These are phyloP conservation scores for Herpetomonas samuelpessoai DNA, from an alignment of 208 protist species.

Conservation along the genomic window DNA sequence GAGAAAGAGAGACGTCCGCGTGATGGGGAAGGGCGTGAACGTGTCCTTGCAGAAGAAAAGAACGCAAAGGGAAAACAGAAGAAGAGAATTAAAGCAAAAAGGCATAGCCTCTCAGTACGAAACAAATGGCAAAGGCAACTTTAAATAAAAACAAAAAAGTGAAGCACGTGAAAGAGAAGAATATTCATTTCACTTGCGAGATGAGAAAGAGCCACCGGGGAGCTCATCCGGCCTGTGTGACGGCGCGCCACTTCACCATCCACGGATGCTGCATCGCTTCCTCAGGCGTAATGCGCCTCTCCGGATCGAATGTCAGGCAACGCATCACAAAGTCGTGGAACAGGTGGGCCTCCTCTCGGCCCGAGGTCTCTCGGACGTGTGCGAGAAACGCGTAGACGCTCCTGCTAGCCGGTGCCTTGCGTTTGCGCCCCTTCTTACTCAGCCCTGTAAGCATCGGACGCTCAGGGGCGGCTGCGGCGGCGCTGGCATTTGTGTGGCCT, in stretches of 20 bases:
- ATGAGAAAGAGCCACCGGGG: background rate
- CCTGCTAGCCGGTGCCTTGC: constrained; percentile 25
- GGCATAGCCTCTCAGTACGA: background rate
- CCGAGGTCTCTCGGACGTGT: background rate
- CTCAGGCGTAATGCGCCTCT: constrained; percentile 55
- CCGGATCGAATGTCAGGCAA: constrained; percentile 61
- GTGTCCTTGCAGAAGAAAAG: background rate
- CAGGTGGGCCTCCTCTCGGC: constrained; percentile 15
- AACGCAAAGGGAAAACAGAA: background rate
- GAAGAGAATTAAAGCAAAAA: constrained; percentile 10
- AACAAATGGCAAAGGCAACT: background rate
- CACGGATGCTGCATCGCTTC: constrained; percentile 73
- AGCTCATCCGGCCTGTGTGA: constrained; percentile 7
- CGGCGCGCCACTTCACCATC: constrained; percentile 37
- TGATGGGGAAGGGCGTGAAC: constrained; percentile 9
- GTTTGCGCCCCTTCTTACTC: constrained; percentile 24
- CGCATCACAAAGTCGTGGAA: constrained; percentile 55
- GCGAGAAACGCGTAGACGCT: constrained; percentile 32
- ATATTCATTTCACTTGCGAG: background rate
- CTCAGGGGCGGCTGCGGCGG: constrained; percentile 11
- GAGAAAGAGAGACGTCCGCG: no score
- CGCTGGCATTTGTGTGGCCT: constrained; percentile 12
- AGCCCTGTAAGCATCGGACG: constrained; percentile 12
- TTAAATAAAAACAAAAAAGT: constrained; percentile 11
- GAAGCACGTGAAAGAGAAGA: background rate